A percentile compares a stretch with the other conserved stretches of the same genome.
phyloP scores from a whole-genome alignment of 1,284 basidiomycete genomes.

The Pholiota adiposa region DNA sequence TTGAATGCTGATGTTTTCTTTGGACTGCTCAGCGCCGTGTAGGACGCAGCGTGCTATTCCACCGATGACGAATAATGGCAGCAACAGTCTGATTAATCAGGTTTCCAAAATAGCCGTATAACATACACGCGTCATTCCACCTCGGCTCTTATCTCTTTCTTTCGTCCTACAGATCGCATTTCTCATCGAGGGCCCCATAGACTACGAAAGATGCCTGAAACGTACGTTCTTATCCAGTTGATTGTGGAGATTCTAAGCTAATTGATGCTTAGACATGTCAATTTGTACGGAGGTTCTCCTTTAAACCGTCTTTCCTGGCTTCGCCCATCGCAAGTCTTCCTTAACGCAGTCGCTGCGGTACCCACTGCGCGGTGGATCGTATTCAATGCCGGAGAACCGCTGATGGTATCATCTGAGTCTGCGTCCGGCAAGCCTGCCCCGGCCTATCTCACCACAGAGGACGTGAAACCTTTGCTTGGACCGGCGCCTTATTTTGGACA shows the following conservation, averaged over 20 bases:
- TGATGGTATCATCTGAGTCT: slow-evolving; percentile 41
- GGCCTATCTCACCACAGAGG: slow-evolving; percentile 57
- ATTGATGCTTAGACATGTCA: slow-evolving; percentile 36
- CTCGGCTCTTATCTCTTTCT: neutral
- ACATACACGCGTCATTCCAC: neutral
- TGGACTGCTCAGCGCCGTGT: too few relatives aligned
- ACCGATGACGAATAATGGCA: slow-evolving; percentile 7
- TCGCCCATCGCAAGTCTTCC: slow-evolving; percentile 69
- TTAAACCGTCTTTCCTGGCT: slow-evolving; percentile 89
- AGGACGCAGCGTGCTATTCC: too few relatives aligned
- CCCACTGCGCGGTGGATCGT: slow-evolving; percentile 74
- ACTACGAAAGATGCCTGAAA: slow-evolving; percentile 15
- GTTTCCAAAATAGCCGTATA: slow-evolving; percentile 5
- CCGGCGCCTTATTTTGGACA: slow-evolving; percentile 67
- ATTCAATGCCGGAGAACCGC: slow-evolving; percentile 71
- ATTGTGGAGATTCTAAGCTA: neutral
- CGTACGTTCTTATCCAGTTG: slow-evolving; percentile 7
- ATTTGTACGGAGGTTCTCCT: slow-evolving; percentile 79
- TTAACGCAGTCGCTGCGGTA: slow-evolving; percentile 67
- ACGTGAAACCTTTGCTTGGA: slow-evolving; percentile 58
- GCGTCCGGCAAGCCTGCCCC: slow-evolving; percentile 37
- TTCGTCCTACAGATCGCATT: neutral
- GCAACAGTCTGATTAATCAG: slow-evolving; percentile 6
- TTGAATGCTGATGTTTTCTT: too few relatives aligned
- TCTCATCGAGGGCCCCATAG: neutral